Conservation (phyloP, 179 eudicot species). For the Spergularia azorica region DNA sequence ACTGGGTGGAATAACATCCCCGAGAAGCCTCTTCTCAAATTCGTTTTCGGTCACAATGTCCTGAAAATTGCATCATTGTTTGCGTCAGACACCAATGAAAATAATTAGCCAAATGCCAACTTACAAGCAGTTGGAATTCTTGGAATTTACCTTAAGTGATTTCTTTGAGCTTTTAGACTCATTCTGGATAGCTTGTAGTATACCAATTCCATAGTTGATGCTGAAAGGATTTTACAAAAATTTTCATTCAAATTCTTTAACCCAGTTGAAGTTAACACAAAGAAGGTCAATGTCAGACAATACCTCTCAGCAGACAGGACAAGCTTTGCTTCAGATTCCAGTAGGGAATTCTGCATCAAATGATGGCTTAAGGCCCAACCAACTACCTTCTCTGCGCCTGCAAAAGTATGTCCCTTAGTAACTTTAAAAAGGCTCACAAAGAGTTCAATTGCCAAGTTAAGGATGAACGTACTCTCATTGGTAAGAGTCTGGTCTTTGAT, state of each 20-base stretch:
- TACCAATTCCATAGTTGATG: conserved; percentile 59
- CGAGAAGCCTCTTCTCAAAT: conserved; percentile 83
- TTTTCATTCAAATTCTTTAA: neutral
- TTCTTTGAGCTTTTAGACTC: conserved; percentile 77
- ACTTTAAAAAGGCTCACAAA: neutral
- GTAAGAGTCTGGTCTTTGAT: conserved; percentile 86
- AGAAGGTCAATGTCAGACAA: neutral
- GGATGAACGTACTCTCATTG: conserved; percentile 60
- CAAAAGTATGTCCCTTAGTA: neutral
- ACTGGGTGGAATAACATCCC: conserved; percentile 83
- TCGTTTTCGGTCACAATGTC: conserved; percentile 89
- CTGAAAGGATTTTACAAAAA: conserved; percentile 37
- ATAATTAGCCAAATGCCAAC: neutral
- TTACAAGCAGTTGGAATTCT: neutral
- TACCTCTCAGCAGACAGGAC: conserved; percentile 73
- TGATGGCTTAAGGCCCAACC: conserved; percentile 95
- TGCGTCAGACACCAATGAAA: conserved; percentile 11
- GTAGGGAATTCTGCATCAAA: conserved; percentile 58
- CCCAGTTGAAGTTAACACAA: neutral
- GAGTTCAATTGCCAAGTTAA: neutral
- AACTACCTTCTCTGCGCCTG: conserved; percentile 75
- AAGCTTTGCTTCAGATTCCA: conserved; percentile 46
- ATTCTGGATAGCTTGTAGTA: conserved; percentile 68
- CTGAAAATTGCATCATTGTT: conserved; percentile 31
- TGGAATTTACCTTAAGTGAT: conserved; percentile 65